phyloP scores from a whole-genome alignment of 495 filamentous ascomycete species.

The Penicillium cinerascens region DNA sequence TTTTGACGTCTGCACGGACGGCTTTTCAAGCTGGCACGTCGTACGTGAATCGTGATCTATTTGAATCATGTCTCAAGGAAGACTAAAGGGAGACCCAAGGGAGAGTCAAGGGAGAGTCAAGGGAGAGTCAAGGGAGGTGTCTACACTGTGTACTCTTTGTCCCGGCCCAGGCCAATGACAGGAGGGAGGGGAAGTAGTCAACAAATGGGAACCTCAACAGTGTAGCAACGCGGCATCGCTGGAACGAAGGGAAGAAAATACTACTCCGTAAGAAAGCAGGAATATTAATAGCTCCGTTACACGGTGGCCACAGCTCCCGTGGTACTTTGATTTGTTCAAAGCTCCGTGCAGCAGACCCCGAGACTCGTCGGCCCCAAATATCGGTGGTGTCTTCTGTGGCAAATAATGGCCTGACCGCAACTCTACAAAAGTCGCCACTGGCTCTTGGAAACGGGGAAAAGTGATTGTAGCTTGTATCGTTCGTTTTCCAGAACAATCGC shows the following conservation, averaged over 20 bases:
- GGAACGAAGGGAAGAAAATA: too few relatives aligned
- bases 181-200: too few relatives aligned
- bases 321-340: constrained; percentile 4
- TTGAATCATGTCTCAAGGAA: background rate
- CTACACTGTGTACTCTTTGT: background rate
- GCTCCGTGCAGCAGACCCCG: background rate
- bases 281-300: background rate
- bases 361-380: background rate
- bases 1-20: constrained; percentile 19
- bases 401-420: constrained; percentile 23
- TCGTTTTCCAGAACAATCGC: too few relatives aligned
- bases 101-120: too few relatives aligned
- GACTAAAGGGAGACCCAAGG: too few relatives aligned
- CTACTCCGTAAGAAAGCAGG: too few relatives aligned
- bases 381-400: constrained; percentile 15
- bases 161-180: too few relatives aligned
- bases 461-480: too few relatives aligned
- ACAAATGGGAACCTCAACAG: too few relatives aligned
- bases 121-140: background rate
- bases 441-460: background rate
- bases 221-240: too few relatives aligned
- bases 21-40: background rate
- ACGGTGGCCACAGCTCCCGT: constrained; percentile 1
- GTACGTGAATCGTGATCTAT: constrained; percentile 16
- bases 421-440: background rate